Percentiles rank a stretch among this genome's conserved stretches.
Conservation (phyloP, 768 basidiomycete species). For the Dictyophora rubrovolvata region DNA sequence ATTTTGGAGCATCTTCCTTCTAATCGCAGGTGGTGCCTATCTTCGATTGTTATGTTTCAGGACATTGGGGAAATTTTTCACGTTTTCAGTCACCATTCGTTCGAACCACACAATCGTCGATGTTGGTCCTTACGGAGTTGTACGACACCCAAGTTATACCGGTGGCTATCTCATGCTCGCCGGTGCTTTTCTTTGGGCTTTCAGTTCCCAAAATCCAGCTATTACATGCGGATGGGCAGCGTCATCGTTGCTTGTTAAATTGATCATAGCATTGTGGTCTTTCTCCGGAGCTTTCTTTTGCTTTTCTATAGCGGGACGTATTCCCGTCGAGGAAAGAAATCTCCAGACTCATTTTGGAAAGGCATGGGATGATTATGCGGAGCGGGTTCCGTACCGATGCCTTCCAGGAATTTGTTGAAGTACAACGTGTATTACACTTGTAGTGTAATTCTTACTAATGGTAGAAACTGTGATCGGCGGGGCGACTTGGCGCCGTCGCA, state of each 20-base stretch:
- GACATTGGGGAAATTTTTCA: conserved; percentile 14
- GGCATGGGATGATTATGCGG: not conserved
- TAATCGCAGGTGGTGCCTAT: conserved; percentile 19
- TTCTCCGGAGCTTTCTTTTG: too few species aligned
- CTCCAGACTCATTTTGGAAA: not conserved
- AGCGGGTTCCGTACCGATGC: not conserved
- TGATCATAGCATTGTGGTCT: too few species aligned
- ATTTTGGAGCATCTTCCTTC: too few species aligned
- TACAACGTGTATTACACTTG: too few species aligned
- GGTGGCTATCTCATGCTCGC: not conserved
- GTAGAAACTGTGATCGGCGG: too few species aligned
- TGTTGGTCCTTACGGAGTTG: conserved; percentile 14
- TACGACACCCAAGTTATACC: conserved; percentile 15
- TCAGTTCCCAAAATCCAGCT: too few species aligned
- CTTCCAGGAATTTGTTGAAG: not conserved
- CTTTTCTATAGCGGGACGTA: too few species aligned
- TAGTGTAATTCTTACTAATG: too few species aligned
- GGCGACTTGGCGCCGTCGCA: too few species aligned
- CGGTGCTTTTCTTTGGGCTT: not conserved
- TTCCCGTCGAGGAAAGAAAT: not conserved
- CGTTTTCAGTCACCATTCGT: conserved; percentile 15
- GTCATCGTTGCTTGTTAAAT: too few species aligned
- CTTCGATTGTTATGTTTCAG: conserved; percentile 18
- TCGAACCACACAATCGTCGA: conserved; percentile 14
- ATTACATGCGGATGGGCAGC: too few species aligned